Evolutionary conservation across 768 basidiomycete species (phyloP).

Genomic region (Suillus placidus): DNA sequence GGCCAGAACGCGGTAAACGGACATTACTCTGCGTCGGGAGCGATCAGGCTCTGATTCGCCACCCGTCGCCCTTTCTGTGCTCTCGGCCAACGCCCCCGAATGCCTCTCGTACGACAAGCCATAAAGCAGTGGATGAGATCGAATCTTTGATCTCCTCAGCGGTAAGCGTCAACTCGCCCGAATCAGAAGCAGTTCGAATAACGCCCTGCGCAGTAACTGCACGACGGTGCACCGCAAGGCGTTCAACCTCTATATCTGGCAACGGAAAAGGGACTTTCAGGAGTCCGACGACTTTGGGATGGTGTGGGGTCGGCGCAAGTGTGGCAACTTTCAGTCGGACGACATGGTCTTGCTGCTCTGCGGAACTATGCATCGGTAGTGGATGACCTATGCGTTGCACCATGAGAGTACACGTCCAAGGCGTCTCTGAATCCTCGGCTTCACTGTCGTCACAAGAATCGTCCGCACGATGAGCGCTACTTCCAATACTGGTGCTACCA

Average conservation of each 20-base stretch:
- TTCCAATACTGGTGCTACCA: conserved; percentile 27
- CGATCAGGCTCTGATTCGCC: conserved; percentile 65
- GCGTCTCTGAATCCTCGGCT: conserved; percentile 94
- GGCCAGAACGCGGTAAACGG: background rate
- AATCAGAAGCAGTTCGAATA: conserved; percentile 26
- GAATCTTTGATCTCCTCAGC: conserved; percentile 96
- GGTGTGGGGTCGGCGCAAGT: conserved; percentile 90
- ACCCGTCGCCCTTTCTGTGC: conserved; percentile 76
- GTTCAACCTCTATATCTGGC: conserved; percentile 77
- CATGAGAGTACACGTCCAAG: conserved; percentile 89
- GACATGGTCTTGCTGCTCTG: conserved; percentile 17
- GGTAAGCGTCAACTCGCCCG: conserved; percentile 52
- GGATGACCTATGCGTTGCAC: conserved; percentile 47
- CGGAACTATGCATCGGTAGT: conserved; percentile 13
- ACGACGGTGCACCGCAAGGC: conserved; percentile 54
- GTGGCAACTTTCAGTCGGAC: conserved; percentile 73
- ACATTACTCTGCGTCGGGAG: background rate
- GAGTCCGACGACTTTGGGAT: conserved; percentile 91
- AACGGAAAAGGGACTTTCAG: conserved; percentile 90
- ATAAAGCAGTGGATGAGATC: conserved; percentile 83
- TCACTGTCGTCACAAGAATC: conserved; percentile 84
- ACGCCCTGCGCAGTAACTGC: conserved; percentile 35
- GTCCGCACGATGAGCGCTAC: conserved; percentile 23
- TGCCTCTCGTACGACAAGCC: conserved; percentile 91
- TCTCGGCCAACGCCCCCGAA: conserved; percentile 88